These are phyloP conservation scores for Venturia pyrina DNA, from an alignment of 2,329 filamentous ascomycete species.

Conservation along the genomic window DNA sequence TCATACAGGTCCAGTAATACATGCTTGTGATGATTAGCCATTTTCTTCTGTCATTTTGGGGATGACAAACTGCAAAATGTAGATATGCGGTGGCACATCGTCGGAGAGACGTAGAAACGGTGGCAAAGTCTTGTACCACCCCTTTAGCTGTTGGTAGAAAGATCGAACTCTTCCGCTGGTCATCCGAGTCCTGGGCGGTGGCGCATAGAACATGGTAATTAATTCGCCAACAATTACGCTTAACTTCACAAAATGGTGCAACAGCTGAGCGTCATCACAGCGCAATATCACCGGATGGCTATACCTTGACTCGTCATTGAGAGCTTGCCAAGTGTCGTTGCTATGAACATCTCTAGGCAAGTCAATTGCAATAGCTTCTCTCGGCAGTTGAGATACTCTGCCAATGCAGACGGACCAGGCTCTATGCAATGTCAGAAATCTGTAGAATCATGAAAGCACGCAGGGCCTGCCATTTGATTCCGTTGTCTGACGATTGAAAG, in stretches of 20 bases:
- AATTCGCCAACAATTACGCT: conserved; percentile 65
- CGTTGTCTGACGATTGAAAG: no score
- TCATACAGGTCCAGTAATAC: conserved; percentile 61
- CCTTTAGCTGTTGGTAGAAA: conserved; percentile 57
- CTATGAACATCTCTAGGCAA: conserved; percentile 26
- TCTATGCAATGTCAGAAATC: conserved; percentile 34
- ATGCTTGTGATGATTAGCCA: conserved; percentile 28
- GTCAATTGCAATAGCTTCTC: conserved; percentile 38
- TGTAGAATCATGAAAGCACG: no score
- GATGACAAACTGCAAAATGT: conserved; percentile 48
- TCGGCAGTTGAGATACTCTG: conserved; percentile 36
- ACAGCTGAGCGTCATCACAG: conserved; percentile 8
- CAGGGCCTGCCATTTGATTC: no score
- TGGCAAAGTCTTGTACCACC: conserved; percentile 61
- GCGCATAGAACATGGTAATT: conserved; percentile 62
- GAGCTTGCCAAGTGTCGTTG: conserved; percentile 26
- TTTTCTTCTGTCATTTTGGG: background rate
- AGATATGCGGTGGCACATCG: conserved; percentile 61
- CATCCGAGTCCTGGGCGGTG: conserved; percentile 45
- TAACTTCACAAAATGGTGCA: conserved; percentile 54
- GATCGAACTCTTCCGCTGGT: conserved; percentile 53
- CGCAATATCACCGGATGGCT: conserved; percentile 36
- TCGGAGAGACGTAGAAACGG: conserved; percentile 53
- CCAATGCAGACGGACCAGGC: conserved; percentile 37
- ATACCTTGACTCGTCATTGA: conserved; percentile 37